phyloP scores from a whole-genome alignment of 257 asterid species.

The Capsicum chinense region DNA sequence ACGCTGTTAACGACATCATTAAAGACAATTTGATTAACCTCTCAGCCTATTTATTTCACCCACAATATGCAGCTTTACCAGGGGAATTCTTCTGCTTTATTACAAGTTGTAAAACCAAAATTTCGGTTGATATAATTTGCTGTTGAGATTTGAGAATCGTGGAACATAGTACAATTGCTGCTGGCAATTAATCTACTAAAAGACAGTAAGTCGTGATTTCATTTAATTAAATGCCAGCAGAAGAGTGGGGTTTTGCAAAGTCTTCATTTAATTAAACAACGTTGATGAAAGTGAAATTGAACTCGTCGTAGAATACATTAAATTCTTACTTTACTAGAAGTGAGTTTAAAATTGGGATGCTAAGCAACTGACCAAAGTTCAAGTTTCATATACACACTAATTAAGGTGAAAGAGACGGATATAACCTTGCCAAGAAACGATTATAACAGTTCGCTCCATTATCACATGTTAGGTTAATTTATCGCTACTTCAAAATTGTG shows the following conservation, averaged over 20 bases:
- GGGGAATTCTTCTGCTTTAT: neutral
- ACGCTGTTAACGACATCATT: neutral
- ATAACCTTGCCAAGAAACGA: too few relatives aligned
- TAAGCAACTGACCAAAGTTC: too few relatives aligned
- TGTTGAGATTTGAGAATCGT: neutral
- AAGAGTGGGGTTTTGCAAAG: neutral
- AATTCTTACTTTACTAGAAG: too few relatives aligned
- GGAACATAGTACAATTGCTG: neutral
- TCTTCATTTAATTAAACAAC: neutral
- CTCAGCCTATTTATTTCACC: slow-evolving; percentile 15
- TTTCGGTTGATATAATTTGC: neutral
- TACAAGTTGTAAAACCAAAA: neutral
- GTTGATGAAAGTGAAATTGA: too few relatives aligned
- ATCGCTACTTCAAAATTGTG: too few relatives aligned
- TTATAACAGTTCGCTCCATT: too few relatives aligned
- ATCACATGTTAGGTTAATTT: too few relatives aligned
- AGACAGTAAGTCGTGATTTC: neutral
- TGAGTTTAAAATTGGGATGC: too few relatives aligned
- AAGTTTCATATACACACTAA: too few relatives aligned
- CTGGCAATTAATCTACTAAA: neutral
- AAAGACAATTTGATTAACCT: neutral
- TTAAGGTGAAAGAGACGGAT: too few relatives aligned
- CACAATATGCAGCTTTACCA: neutral
- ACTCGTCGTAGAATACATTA: too few relatives aligned
- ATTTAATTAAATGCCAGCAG: neutral